Evolutionary conservation across 345 rosid genomes (phyloP), one percentile per base, ranked within the genome.

Genomic region (Ailanthus altissimus): DNA sequence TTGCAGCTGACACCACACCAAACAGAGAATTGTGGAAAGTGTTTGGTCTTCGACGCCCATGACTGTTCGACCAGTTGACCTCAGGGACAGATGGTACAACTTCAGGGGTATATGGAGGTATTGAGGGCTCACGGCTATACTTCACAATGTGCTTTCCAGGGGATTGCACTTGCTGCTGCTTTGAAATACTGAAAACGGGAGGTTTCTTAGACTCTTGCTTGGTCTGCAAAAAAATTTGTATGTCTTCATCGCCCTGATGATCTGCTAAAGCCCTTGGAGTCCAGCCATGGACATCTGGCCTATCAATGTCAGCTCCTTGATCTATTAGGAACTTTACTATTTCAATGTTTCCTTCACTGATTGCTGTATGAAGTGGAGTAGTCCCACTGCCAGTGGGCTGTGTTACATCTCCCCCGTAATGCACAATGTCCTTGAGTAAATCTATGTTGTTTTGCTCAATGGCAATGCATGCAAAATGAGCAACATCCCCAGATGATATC

Each of bases 201-300:
- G 59, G 25, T 46, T 65, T 73, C 68, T 62, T 66, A 38, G 14
- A 50, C 32, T 73, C 70, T 59, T 50, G 75, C 63, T 69, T 40
- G 3, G 62, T 80, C 51, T 79, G 76, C 45, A 93, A 80, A 73
- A 94, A 57, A 12, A 47, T 23, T 51, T 84, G 79, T 74, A 94
- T 89, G 11, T 93, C 92, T 81, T 91, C 97, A 26, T 85, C 88
- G 38, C 97, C 98, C 84, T 91, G 98, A 49, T 93, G 97, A 45
- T 93, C 92, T 0, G 93, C 93, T 67, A 94, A 77, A 61, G 75
- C 89, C 78, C 88, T 78, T 5, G 98, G 84, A 3, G 97, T 93
- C 98, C 95, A 93, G 5, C 98, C 95, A 15, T 89, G 66, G 40
- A 56, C 62, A 73, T 94, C 98, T 6, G 89, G 85, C 75, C 18